phyloP scores from a whole-genome alignment of 208 protist species.

The Wallacemonas sp. region DNA sequence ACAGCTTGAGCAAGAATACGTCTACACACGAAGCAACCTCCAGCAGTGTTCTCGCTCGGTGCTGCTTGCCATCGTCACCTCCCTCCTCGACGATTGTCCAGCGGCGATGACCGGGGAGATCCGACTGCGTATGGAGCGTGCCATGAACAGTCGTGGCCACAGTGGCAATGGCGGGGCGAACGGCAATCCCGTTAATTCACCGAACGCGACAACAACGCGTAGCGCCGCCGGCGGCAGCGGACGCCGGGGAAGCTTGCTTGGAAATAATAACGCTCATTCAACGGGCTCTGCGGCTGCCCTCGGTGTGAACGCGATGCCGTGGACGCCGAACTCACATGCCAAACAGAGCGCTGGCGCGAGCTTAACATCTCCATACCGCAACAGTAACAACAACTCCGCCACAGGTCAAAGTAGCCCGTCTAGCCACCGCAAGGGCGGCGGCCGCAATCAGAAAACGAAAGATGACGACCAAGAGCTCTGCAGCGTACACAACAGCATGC shows the following conservation, averaged over 20 bases:
- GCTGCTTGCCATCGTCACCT: slow-evolving; percentile 59
- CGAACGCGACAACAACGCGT: slow-evolving; percentile 6
- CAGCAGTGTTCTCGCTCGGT: slow-evolving; percentile 58
- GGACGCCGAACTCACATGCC: slow-evolving; percentile 2
- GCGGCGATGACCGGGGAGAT: slow-evolving; percentile 45
- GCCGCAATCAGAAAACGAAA: slow-evolving; percentile 54
- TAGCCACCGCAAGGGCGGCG: slow-evolving; percentile 28
- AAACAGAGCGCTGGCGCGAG: slow-evolving; percentile 3
- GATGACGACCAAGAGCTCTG: slow-evolving; percentile 84
- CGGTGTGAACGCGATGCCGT: slow-evolving; percentile 12
- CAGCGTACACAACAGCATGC: slow-evolving; percentile 76
- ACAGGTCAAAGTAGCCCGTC: slow-evolving; percentile 19
- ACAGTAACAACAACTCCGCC: slow-evolving; percentile 22
- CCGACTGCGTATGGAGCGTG: slow-evolving; percentile 56
- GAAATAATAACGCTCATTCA: neutral
- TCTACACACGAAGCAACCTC: slow-evolving; percentile 45
- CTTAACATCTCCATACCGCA: slow-evolving; percentile 3
- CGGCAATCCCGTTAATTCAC: neutral
- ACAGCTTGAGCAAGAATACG: slow-evolving; percentile 64
- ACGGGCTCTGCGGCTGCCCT: neutral
- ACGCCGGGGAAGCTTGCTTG: slow-evolving; percentile 10
- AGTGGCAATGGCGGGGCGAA: slow-evolving; percentile 5
- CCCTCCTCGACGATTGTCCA: slow-evolving; percentile 73
- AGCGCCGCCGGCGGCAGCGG: slow-evolving; percentile 1
- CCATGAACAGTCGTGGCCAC: slow-evolving; percentile 19